Evolutionary conservation across 257 asterid genomes (phyloP), one percentile per base, ranked within the genome.

Genomic region (Euphrasia confusa): DNA sequence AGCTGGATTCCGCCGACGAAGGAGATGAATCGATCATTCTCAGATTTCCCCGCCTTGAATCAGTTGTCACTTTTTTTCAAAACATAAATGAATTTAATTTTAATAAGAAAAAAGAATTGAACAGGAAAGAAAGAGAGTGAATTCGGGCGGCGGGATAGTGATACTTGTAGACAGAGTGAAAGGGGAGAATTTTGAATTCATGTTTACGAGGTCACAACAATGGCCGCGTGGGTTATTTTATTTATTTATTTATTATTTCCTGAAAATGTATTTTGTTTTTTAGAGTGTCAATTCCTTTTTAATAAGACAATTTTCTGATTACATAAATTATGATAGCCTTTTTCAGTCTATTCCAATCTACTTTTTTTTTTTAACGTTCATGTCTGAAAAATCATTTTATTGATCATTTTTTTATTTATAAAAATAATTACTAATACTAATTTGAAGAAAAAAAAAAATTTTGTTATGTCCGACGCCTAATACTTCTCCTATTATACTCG

Each of bases 1-100:
- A 90, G 75, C 79, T 87, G 71, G 93, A 81, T 64, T 82, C 89
- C 49, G 87, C 79, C 13, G 89, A 77, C 53, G 81, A 64, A 13
- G 85, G 69, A 58, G 82, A 78, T 17, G 86, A 78, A 35, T 72
- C 84, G 3, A 56, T 73, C 97, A 83, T 83, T 17, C 58, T 72
- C 68, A 71, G 68, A 58, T 47, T 70, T 75, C 70, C 73, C 78
- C 78, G 81, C 83, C 80, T 61, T 59, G 64, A 13, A 45, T 1
- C 28, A 58, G 54, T 44, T 6, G 13, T 11, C 30, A 8, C 44
- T 21, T 15, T 17, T 18, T 28, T 18, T 14, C 10, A 48, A 50
- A 2, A 10, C 24, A 54, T 8, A 47, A n/a, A 44, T 30, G 3
- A 30, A 30, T 30, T 21, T 21, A 1, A 21, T 21, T 21, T 21